Conservation (phyloP, 169 alveolate genomes). For the Cryptosporidium sp. region DNA sequence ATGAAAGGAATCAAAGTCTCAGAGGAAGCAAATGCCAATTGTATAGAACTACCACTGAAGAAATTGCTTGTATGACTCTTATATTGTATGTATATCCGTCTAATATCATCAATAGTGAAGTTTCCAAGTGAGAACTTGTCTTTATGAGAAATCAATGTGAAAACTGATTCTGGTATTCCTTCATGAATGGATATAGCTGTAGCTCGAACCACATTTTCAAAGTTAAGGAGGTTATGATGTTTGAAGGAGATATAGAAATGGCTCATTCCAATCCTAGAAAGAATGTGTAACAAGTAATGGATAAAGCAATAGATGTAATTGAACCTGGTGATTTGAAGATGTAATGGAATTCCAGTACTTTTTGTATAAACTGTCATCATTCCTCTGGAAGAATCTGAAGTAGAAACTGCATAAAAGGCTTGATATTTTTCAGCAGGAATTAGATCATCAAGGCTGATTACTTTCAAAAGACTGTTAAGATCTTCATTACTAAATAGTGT, state of each 20-base stretch:
- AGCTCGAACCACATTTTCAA: constrained; percentile 11
- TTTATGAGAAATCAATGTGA: not conserved
- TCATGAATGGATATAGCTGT: constrained; percentile 1
- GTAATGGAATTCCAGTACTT: not conserved
- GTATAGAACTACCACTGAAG: not conserved
- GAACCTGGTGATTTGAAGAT: constrained; percentile 10
- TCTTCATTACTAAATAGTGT: not conserved
- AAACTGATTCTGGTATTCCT: constrained; percentile 18
- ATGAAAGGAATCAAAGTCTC: not conserved
- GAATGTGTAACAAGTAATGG: constrained; percentile 9
- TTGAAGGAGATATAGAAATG: constrained; percentile 14
- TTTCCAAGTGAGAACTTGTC: constrained; percentile 28
- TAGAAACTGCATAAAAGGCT: constrained; percentile 9
- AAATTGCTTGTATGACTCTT: not conserved
- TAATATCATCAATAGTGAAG: not conserved
- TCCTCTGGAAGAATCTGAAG: constrained; percentile 53
- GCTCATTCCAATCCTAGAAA: not conserved
- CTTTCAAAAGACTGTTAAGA: not conserved
- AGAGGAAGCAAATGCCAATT: not conserved
- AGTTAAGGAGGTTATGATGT: constrained; percentile 6
- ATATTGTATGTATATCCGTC: not conserved
- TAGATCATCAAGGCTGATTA: not conserved
- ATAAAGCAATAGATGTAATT: constrained; percentile 37
- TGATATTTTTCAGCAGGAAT: constrained; percentile 7
- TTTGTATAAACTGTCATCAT: constrained; percentile 11